These are phyloP conservation scores for Terana coerulea DNA, from an alignment of 768 basidiomycete genomes.

Conservation along the genomic window DNA sequence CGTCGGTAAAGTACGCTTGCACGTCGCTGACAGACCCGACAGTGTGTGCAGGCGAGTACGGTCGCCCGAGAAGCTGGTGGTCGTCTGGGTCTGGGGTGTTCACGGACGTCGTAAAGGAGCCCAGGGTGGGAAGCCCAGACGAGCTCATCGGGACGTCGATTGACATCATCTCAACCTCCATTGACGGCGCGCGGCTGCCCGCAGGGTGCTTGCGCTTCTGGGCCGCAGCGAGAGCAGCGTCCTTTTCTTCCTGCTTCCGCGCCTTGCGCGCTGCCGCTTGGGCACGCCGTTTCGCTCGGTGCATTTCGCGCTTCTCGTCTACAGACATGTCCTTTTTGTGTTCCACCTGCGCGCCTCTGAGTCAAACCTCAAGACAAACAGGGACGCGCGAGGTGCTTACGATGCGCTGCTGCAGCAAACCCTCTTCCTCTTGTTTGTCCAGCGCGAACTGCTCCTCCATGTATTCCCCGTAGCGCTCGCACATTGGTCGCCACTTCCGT, in stretches of 20 bases:
- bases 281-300: constrained; percentile 20
- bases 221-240: constrained; percentile 27
- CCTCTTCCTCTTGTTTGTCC: constrained; percentile 74
- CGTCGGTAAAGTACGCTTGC: constrained; percentile 25
- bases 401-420: constrained; percentile 37
- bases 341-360: neutral
- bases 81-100: neutral
- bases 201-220: neutral
- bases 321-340: constrained; percentile 2
- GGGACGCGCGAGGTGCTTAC: constrained; percentile 5
- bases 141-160: constrained; percentile 1
- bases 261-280: constrained; percentile 25
- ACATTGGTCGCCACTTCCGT: constrained; percentile 72
- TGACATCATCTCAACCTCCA: neutral
- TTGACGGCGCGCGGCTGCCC: constrained; percentile 4
- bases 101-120: neutral
- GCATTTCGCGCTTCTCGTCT: constrained; percentile 17
- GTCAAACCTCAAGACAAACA: neutral
- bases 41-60: constrained; percentile 48
- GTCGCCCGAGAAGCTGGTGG: constrained; percentile 25
- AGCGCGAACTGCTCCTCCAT: constrained; percentile 78
- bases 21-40: constrained; percentile 46
- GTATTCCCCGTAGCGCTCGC: constrained; percentile 83
- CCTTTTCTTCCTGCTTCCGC: constrained; percentile 42
- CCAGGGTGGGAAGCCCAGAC: constrained; percentile 1